phyloP scores from a whole-genome alignment of 1,139 yeast genomes.

The Lodderomyces beijingensis region DNA sequence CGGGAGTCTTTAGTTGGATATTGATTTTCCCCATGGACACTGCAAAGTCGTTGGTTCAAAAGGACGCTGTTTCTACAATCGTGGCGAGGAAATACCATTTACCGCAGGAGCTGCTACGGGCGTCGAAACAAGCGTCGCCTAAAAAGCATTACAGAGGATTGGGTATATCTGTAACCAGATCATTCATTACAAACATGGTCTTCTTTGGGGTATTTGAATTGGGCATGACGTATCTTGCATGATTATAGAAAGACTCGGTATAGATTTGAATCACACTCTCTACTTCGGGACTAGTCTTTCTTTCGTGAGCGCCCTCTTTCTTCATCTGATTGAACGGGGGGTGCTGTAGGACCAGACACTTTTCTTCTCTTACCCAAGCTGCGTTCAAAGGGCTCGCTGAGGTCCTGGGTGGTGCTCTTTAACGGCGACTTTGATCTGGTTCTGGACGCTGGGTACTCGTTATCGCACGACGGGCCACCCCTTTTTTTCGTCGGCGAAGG shows the following conservation, averaged over 20 bases:
- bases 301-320: conserved; percentile 12
- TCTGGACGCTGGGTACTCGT: conserved; percentile 36
- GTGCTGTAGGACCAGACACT: conserved; percentile 4
- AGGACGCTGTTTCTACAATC: conserved; percentile 67
- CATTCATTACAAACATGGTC: conserved; percentile 69
- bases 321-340: conserved; percentile 10
- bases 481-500: no score
- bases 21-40: conserved; percentile 79
- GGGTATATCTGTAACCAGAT: conserved; percentile 67
- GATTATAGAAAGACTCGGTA: conserved; percentile 2
- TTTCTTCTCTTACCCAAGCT: conserved; percentile 16
- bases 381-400: conserved; percentile 18
- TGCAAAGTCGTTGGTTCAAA: conserved; percentile 67
- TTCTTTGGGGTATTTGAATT: conserved; percentile 72
- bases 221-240: conserved; percentile 46
- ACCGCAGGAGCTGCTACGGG: conserved; percentile 10
- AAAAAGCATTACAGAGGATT: conserved; percentile 55
- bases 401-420: conserved; percentile 29
- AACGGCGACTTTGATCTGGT: conserved; percentile 43
- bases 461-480: no score
- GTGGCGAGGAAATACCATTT: conserved; percentile 47
- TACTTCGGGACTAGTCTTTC: neutral
- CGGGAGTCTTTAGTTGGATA: conserved; percentile 74
- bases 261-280: neutral
- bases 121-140: neutral